phyloP scores from a whole-genome alignment of 2,329 filamentous ascomycete genomes.

The Clarireedia monteithiana region DNA sequence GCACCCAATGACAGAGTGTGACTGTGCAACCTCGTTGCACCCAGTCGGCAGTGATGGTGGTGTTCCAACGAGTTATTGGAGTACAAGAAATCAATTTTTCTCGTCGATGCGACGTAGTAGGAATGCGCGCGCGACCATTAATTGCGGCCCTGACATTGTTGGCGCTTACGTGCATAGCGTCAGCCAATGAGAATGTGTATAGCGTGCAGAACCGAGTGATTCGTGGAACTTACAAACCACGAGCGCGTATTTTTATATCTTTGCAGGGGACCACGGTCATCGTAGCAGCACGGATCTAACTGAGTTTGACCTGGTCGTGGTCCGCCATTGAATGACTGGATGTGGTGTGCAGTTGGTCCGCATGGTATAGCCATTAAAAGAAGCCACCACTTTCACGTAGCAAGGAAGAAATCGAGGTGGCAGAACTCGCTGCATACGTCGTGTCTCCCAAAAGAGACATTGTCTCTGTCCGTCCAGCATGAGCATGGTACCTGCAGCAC shows the following conservation, averaged over 20 bases:
- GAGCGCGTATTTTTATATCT: not conserved
- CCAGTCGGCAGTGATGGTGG: no score
- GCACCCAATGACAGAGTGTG: not conserved
- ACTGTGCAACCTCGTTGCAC: not conserved
- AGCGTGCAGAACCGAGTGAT: constrained; percentile 1
- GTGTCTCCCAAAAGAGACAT: not conserved
- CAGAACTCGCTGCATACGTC: not conserved
- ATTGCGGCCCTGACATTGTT: not conserved
- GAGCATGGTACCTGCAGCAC: not conserved
- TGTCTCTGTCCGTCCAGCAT: not conserved
- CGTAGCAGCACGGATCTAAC: not conserved
- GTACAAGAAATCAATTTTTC: not conserved
- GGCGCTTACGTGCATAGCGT: constrained; percentile 4
- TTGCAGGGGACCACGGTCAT: not conserved
- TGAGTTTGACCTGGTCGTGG: constrained; percentile 1
- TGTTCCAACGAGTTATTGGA: no score
- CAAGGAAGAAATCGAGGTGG: not conserved
- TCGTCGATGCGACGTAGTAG: no score
- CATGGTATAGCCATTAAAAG: constrained; percentile 1
- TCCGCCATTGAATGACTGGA: constrained; percentile 3
- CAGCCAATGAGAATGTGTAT: constrained; percentile 2
- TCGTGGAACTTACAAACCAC: not conserved
- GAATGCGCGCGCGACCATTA: constrained; percentile 9
- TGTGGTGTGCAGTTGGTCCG: not conserved
- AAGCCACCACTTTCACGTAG: not conserved